Evolutionary conservation across 164 flowering plant genomes (phyloP).

Genomic region (Platanus orientalis): DNA sequence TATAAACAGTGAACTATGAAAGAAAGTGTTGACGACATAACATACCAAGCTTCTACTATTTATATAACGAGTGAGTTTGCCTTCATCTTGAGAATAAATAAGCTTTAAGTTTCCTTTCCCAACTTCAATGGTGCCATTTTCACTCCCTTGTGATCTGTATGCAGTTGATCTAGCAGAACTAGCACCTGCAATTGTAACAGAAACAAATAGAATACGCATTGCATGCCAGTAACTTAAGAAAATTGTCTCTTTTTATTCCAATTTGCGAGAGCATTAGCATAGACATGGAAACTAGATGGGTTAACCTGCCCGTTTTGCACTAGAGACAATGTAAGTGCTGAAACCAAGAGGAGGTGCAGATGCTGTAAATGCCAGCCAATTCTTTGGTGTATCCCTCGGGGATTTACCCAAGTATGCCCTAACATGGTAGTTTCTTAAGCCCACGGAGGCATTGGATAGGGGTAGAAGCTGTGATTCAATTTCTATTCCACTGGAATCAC

Average conservation of each 20-base stretch:
- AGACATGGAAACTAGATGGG: background rate
- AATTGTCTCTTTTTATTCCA: background rate
- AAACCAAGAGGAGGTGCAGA: constrained; percentile 93
- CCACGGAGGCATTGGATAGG: constrained; percentile 32
- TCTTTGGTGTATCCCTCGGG: constrained; percentile 44
- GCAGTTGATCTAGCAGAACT: constrained; percentile 39
- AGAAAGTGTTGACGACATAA: background rate
- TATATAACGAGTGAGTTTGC: constrained; percentile 56
- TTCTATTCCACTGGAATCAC: constrained; percentile 61
- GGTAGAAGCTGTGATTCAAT: constrained; percentile 77
- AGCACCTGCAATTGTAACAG: constrained; percentile 33
- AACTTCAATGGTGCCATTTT: constrained; percentile 45
- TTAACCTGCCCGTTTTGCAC: constrained; percentile 46
- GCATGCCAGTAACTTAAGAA: too few relatives aligned
- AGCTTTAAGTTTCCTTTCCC: constrained; percentile 81
- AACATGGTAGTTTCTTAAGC: constrained; percentile 48
- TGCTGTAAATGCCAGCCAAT: constrained; percentile 78
- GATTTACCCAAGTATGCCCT: constrained; percentile 62
- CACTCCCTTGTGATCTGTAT: constrained; percentile 29
- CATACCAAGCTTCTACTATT: constrained; percentile 61
- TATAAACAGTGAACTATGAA: background rate
- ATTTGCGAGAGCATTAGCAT: background rate
- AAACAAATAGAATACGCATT: background rate
- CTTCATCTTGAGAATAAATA: constrained; percentile 45
- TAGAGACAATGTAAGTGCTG: constrained; percentile 64